Conservation (phyloP, 176 grass and related monocot genomes). For the Sorghum bicolor region DNA sequence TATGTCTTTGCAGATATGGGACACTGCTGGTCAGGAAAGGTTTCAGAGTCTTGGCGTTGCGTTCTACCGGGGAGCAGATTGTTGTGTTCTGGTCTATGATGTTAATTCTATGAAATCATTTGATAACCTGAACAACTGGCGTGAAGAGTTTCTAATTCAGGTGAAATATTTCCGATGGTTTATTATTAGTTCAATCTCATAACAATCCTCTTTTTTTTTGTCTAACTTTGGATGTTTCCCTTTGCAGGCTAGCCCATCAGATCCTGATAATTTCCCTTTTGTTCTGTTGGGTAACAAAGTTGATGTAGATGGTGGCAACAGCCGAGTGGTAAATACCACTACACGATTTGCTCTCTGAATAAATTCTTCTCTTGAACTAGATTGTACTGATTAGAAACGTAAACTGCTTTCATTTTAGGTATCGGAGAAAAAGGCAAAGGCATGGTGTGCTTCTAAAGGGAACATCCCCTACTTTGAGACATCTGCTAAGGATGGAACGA, state of each 20-base stretch:
- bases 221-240: constrained; percentile 23
- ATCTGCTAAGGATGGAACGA: constrained; percentile 90
- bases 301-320: constrained; percentile 78
- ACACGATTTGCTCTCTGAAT: neutral
- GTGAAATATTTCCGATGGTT: constrained; percentile 24
- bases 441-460: constrained; percentile 93
- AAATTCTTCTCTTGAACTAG: neutral
- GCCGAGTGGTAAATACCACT: constrained; percentile 57
- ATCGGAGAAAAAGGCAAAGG: constrained; percentile 92
- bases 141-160: constrained; percentile 90
- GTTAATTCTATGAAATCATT: constrained; percentile 88
- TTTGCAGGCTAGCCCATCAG: constrained; percentile 74
- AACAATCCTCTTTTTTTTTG: neutral
- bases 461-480: constrained; percentile 97
- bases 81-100: constrained; percentile 83
- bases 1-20: constrained; percentile 68
- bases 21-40: constrained; percentile 88
- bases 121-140: constrained; percentile 84
- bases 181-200: neutral
- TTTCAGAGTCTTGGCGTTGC: constrained; percentile 89
- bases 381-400: constrained; percentile 5
- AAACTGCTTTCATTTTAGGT: constrained; percentile 46
- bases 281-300: constrained; percentile 86
- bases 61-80: constrained; percentile 92
- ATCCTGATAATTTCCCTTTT: constrained; percentile 88